Percentiles rank a stretch among this genome's conserved stretches.
Conservation (phyloP, 441 rosid genomes). For the Omphalea diandra region DNA sequence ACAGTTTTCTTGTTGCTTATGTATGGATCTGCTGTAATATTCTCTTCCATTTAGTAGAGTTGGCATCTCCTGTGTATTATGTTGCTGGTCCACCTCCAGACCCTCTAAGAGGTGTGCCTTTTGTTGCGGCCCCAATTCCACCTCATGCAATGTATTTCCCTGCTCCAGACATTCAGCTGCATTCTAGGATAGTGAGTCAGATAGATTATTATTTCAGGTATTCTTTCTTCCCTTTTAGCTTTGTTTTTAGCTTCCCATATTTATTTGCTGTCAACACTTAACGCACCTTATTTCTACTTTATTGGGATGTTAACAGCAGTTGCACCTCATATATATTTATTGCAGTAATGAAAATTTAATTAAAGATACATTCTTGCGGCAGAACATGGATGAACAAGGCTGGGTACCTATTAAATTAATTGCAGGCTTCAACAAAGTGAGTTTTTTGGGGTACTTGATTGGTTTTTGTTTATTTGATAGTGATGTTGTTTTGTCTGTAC, state of each 20-base stretch:
- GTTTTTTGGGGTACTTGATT: conserved; percentile 20
- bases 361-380: conserved; percentile 75
- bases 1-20: conserved; percentile 13
- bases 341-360: conserved; percentile 84
- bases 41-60: conserved; percentile 37
- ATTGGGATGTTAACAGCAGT: conserved; percentile 30
- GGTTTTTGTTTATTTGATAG: conserved; percentile 6
- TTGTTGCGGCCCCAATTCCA: conserved; percentile 36
- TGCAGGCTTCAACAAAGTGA: conserved; percentile 86
- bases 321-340: conserved; percentile 25
- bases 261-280: conserved; percentile 5
- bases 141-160: conserved; percentile 47
- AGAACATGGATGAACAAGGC: conserved; percentile 88
- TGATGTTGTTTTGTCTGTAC: conserved; percentile 19
- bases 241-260: background rate
- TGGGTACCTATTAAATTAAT: conserved; percentile 70
- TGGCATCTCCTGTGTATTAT: conserved; percentile 49
- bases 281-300: conserved; percentile 17
- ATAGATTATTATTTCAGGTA: conserved; percentile 93
- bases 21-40: conserved; percentile 29
- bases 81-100: conserved; percentile 43
- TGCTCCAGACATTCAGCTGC: conserved; percentile 54
- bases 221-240: conserved; percentile 19
- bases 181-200: conserved; percentile 53
- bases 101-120: conserved; percentile 43